Percentiles rank a stretch among this genome's conserved stretches.
phyloP scores from a whole-genome alignment of 1,139 yeast genomes.

The Ogataea hybrid region DNA sequence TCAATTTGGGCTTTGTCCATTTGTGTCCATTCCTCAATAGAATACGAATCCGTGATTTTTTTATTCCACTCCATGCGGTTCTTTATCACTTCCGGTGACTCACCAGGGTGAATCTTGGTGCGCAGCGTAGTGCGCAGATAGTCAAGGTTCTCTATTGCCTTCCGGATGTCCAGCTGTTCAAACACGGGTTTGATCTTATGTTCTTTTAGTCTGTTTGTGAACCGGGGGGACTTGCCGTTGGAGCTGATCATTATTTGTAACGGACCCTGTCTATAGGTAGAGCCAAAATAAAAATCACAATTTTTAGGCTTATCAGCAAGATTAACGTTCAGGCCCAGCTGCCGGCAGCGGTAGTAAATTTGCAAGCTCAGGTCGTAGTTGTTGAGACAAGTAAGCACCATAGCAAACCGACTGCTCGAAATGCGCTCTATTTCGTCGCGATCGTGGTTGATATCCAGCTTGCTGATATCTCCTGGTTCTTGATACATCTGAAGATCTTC shows the following conservation, averaged over 20 bases:
- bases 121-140: conserved; percentile 54
- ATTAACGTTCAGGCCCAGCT: conserved; percentile 61
- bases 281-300: conserved; percentile 86
- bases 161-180: conserved; percentile 45
- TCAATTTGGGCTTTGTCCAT: conserved; percentile 33
- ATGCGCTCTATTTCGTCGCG: conserved; percentile 36
- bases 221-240: conserved; percentile 78
- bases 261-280: conserved; percentile 73
- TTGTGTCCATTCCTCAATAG: conserved; percentile 59
- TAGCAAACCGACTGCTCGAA: conserved; percentile 47
- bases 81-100: conserved; percentile 52
- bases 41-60: conserved; percentile 57
- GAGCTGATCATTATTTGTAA: conserved; percentile 82
- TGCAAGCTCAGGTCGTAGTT: conserved; percentile 59
- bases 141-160: conserved; percentile 66
- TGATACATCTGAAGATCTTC: conserved; percentile 53
- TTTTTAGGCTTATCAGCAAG: conserved; percentile 81
- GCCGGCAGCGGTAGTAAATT: conserved; percentile 61
- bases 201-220: conserved; percentile 65
- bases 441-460: conserved; percentile 5
- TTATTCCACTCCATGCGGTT: conserved; percentile 75
- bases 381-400: conserved; percentile 75
- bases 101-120: conserved; percentile 40
- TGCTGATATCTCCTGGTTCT: conserved; percentile 20
- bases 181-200: conserved; percentile 42